Evolutionary conservation across 1,139 yeast species (phyloP).

Genomic region (Saccharomycopsis crataegensis): DNA sequence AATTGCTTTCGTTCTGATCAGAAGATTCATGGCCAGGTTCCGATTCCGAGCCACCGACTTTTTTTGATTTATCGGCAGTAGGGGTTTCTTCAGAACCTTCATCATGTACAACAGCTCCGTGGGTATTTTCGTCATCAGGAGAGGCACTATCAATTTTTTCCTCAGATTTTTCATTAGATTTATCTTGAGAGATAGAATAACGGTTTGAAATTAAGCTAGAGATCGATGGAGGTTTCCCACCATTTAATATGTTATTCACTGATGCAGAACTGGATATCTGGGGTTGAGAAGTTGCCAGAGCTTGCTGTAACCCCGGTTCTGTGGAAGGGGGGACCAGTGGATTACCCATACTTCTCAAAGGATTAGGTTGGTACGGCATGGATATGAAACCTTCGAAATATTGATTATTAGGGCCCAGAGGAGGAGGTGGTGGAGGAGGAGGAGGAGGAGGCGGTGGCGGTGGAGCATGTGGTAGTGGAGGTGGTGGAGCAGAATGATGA

Average conservation of each 20-base stretch:
- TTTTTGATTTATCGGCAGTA: not conserved
- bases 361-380: not conserved
- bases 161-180: not conserved
- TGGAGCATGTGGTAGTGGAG: not conserved
- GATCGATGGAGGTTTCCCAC: not conserved
- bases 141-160: too few species aligned
- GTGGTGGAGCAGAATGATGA: not conserved
- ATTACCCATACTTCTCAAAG: not conserved
- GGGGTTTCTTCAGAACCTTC: not conserved
- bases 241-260: too few species aligned
- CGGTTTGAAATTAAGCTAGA: not conserved
- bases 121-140: not conserved
- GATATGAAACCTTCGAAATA: not conserved
- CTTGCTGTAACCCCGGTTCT: too few species aligned
- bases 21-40: not conserved
- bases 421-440: not conserved
- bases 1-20: not conserved
- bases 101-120: not conserved
- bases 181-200: not conserved
- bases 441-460: not conserved
- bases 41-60: not conserved
- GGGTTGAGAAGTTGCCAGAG: not conserved
- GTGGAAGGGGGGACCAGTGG: too few species aligned
- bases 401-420: too few species aligned
- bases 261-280: too few species aligned